Evolutionary conservation across 2,329 filamentous ascomycete genomes (phyloP), one percentile per base, ranked within the genome.

Genomic region (Colletotrichum theobromicola): DNA sequence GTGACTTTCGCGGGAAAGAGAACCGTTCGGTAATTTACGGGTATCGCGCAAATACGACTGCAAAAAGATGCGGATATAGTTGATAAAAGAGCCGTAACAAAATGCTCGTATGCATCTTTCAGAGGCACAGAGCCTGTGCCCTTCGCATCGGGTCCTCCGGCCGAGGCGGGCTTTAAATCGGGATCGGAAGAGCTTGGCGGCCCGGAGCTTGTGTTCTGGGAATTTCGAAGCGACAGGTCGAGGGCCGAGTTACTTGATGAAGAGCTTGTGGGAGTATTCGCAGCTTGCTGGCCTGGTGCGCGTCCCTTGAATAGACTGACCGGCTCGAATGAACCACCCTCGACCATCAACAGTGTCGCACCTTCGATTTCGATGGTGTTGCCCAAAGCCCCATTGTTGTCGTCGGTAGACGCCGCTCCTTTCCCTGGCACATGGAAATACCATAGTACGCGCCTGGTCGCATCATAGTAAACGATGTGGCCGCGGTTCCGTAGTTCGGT

Each of bases 1-100:
- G 65, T 65, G 15, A 76, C 72, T 53, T 72, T 76, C 7, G 75
- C 67, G 15, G 57, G 70, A 28, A 92, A 83, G 30, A 91, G 79
- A 16, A 91, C 80, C 1, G 88, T 90, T 66, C 88, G 86, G 71
- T 87, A 87, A 76, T 90, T 90, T 5, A 92, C 81, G 5, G 89
- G 87, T 26, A 90, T 84, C 5, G 89, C 88, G 34, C 85, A 85
- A 18, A 86, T 84, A 34, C 82, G 84, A 7, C 82, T 82, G 77
- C 89, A 90, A 72, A 91, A 90, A 7, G 83, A 82, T 7, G 86
- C 82, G 3, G 87, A 87, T 67, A 91, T 78, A n/a, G 88, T 87
- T 3, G 87, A 85, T 18, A 91, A 82, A 12, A 88, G 81, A n/a
- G 89, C 88, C 13, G 85, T 83, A 63, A 91, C 85, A 74, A 92